phyloP scores from a whole-genome alignment of 371 early-diverging fungal species.

The Actinomortierella wolfii region DNA sequence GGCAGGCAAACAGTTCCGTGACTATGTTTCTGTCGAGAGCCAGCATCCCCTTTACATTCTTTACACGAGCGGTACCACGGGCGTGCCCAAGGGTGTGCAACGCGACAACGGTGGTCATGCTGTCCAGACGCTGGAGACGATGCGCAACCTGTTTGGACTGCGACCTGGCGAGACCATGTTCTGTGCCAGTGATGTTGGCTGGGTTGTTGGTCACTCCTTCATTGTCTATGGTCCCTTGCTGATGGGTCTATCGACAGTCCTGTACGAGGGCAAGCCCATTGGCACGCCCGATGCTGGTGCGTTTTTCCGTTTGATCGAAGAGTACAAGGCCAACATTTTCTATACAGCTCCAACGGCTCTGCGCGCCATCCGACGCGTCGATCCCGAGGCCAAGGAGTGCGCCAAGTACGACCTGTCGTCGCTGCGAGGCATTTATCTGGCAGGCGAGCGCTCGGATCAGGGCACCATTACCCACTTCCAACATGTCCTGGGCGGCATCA shows the following conservation, averaged over 20 bases:
- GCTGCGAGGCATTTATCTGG: conserved; percentile 80
- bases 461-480: conserved; percentile 76
- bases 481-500: conserved; percentile 55
- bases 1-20: conserved; percentile 43
- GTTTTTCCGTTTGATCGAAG: conserved; percentile 81
- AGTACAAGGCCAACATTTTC: conserved; percentile 78
- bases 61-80: conserved; percentile 93
- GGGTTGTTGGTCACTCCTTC: conserved; percentile 94
- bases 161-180: conserved; percentile 75
- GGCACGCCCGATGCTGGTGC: conserved; percentile 83
- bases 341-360: conserved; percentile 95
- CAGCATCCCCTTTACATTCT: conserved; percentile 92
- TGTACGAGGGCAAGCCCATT: conserved; percentile 91
- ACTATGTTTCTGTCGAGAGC: conserved; percentile 74
- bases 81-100: conserved; percentile 87
- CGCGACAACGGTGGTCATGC: conserved; percentile 92
- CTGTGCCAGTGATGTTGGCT: conserved; percentile 91
- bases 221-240: conserved; percentile 92
- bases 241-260: conserved; percentile 83
- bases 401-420: conserved; percentile 63
- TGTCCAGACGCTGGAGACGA: conserved; percentile 78
- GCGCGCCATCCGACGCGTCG: conserved; percentile 84
- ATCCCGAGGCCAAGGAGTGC: conserved; percentile 64
- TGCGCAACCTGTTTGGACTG: conserved; percentile 80
- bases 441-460: conserved; percentile 91